These are phyloP conservation scores for Lasiodiplodia citricola DNA, from an alignment of 2,329 filamentous ascomycete genomes.

Conservation along the genomic window DNA sequence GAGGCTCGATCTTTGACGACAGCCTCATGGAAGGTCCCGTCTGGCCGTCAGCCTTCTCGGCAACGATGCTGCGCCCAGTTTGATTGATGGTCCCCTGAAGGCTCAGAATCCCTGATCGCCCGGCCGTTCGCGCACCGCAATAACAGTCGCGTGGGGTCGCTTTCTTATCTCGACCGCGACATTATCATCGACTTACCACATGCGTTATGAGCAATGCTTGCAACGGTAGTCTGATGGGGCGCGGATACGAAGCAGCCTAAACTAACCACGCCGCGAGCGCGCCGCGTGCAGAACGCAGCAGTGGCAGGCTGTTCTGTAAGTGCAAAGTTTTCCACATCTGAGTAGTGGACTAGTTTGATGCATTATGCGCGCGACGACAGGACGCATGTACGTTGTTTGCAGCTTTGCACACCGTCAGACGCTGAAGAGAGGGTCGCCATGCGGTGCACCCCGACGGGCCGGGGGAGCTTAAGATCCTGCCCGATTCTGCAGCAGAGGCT, in stretches of 20 bases:
- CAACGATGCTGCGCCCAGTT: neutral
- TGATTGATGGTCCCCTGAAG: neutral
- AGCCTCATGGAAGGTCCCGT: conserved; percentile 7
- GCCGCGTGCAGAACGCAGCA: neutral
- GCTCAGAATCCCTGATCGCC: conserved; percentile 19
- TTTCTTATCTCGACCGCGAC: conserved; percentile 18
- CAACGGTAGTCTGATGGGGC: neutral
- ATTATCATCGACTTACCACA: neutral
- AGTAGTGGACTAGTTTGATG: neutral
- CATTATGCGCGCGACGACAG: conserved; percentile 12
- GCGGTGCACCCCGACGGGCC: neutral
- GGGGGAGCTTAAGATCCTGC: neutral
- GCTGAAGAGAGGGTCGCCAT: conserved; percentile 15
- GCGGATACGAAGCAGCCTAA: conserved; percentile 1
- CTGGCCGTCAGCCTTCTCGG: conserved; percentile 4
- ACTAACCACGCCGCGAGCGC: neutral
- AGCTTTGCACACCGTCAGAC: conserved; percentile 25
- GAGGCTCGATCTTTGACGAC: neutral
- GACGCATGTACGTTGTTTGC: conserved; percentile 20
- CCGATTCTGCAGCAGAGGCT: neutral
- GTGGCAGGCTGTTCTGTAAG: neutral
- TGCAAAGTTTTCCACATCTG: conserved; percentile 8
- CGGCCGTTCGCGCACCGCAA: conserved; percentile 9
- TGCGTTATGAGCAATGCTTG: conserved; percentile 13
- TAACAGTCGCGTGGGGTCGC: conserved; percentile 13